A percentile compares a stretch with the other conserved stretches of the same genome.
Conservation (phyloP, 2,329 filamentous ascomycete genomes). For the Trichoderma semiorbis region DNA sequence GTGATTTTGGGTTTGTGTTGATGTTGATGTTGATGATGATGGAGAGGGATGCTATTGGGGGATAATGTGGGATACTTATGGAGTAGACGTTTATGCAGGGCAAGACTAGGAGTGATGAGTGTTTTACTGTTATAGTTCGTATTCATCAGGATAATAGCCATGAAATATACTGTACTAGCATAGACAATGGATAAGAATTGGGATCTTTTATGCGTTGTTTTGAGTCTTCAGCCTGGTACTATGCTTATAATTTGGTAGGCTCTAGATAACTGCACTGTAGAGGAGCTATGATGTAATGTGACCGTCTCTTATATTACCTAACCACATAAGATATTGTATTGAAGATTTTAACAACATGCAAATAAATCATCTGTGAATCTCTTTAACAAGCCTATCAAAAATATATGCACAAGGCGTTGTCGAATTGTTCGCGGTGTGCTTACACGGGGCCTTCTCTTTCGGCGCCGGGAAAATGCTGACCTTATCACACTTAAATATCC, state of each 20-base stretch:
- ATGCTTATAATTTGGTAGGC: background rate
- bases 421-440: background rate
- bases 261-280: background rate
- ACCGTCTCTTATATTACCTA: rapidly evolving
- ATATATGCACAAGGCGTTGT: background rate
- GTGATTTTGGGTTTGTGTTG: background rate
- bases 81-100: background rate
- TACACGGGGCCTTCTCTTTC: background rate
- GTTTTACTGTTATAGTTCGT: background rate
- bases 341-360: background rate
- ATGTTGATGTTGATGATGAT: background rate
- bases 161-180: background rate
- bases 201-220: background rate
- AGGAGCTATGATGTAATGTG: background rate
- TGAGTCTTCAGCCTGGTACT: background rate
- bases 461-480: rapidly evolving
- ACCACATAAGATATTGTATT: background rate
- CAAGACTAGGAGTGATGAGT: background rate
- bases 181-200: background rate
- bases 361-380: background rate
- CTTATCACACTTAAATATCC: background rate
- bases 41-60: background rate
- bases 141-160: background rate
- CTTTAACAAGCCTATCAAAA: background rate
- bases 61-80: background rate